Evolutionary conservation across 345 rosid species (phyloP).

Genomic region (Euphorbia peplus): DNA sequence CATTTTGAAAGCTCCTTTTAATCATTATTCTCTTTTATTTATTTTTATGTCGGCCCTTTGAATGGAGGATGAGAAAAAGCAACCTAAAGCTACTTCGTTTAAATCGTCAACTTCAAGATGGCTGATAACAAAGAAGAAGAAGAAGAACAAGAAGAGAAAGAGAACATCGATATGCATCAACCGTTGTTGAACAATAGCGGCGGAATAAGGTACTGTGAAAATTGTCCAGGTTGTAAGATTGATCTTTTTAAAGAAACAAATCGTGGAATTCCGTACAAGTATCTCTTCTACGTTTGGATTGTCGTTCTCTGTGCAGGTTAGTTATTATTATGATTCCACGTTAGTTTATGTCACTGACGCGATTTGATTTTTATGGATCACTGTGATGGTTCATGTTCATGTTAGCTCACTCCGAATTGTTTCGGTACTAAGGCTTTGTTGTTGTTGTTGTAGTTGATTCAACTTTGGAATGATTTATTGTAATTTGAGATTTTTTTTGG

Average conservation of each 20-base stretch:
- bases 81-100: neutral
- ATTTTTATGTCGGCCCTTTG: neutral
- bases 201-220: constrained; percentile 2
- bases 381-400: no score
- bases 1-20: neutral
- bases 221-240: constrained; percentile 36
- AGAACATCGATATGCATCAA: neutral
- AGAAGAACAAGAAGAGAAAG: neutral
- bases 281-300: constrained; percentile 23
- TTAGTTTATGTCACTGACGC: no score
- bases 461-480: neutral
- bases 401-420: no score
- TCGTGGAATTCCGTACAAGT: constrained; percentile 23
- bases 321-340: no score
- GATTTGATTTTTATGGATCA: no score
- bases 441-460: no score
- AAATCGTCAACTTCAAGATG: neutral
- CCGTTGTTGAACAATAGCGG: constrained; percentile 9
- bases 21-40: no score
- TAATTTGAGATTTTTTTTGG: neutral
- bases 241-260: constrained; percentile 24
- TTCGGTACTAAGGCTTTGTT: no score
- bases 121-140: no score
- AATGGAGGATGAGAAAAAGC: neutral
- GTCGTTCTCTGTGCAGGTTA: constrained; percentile 32